Evolutionary conservation across 1,284 basidiomycete genomes (phyloP), one percentile per base, ranked within the genome.

Genomic region (Malassezia restricta): DNA sequence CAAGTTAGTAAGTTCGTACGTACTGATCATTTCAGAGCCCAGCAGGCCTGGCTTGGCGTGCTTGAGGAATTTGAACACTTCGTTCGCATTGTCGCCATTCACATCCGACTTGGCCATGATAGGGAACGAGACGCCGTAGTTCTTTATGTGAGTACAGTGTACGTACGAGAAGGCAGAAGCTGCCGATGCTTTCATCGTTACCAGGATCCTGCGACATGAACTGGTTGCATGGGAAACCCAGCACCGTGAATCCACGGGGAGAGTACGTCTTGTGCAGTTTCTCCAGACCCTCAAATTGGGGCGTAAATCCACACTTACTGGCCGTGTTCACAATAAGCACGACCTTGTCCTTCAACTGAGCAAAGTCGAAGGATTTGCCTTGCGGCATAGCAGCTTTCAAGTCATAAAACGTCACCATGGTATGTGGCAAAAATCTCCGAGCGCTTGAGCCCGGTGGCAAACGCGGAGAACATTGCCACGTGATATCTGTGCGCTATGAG

Each of bases 221-320:
- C 77, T 90, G 88, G 74, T 92, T 91, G 77, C 83, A 90, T 30
- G 88, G 88, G 78, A 91, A 91, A 2, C 89, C 88, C 52, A 92
- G 78, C 63, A 91, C 81, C 54, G 83, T 77, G 49, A 92, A 79
- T 14, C 78, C 85, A 55, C 80, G 77, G 51, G 83, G 82, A 63
- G 84, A 83, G 77, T 89, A 83, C 74, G 88, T 87, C 62, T 89
- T 82, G 74, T 90, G 82, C 32, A 94, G 76, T 6, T 76, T 77
- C 75, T 94, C 86, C 17, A 94, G 79, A 59, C 86, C 84, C 80
- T 81, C 84, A 76, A 90, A 90, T 74, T 92, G 88, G 14, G 68
- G 67, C 17, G 70, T 73, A 66, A 90, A 87, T 30, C 87, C 87
- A 68, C 86, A 59, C 64, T 78, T 76, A 54, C 75, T 76, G 3